These are phyloP conservation scores for Phytophthora colocasiae DNA, from an alignment of 352 stramenopile species.

Conservation along the genomic window DNA sequence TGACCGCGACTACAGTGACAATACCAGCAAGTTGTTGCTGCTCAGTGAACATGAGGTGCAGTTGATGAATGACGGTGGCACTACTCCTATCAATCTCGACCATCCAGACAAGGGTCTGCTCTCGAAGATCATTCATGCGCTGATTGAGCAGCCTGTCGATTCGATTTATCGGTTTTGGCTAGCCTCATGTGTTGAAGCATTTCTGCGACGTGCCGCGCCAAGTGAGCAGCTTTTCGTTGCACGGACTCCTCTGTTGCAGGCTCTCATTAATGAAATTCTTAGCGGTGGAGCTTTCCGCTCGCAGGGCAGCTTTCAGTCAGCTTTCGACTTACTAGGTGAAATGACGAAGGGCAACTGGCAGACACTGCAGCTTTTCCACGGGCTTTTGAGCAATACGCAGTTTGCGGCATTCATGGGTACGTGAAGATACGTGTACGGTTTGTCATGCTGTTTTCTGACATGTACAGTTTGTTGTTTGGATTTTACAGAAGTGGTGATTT, in stretches of 20 bases:
- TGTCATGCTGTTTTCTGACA: constrained; percentile 10
- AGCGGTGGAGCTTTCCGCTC: constrained; percentile 81
- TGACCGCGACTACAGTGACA: constrained; percentile 92
- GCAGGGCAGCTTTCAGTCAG: constrained; percentile 94
- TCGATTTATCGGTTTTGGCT: constrained; percentile 97
- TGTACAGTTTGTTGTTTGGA: constrained; percentile 10
- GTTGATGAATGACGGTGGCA: constrained; percentile 55
- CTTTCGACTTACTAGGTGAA: constrained; percentile 96
- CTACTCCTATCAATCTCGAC: constrained; percentile 62
- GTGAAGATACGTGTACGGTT: constrained; percentile 23
- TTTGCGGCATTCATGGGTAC: constrained; percentile 92
- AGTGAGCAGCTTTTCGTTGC: constrained; percentile 93
- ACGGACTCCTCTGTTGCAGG: constrained; percentile 85
- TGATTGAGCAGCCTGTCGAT: constrained; percentile 92
- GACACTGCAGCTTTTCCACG: constrained; percentile 92
- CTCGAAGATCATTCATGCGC: constrained; percentile 90
- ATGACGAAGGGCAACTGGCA: constrained; percentile 95
- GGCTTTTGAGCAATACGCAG: constrained; percentile 83
- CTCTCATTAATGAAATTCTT: constrained; percentile 91
- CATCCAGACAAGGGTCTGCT: constrained; percentile 88
- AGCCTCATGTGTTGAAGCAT: constrained; percentile 96
- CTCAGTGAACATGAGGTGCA: constrained; percentile 73
- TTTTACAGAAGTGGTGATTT: constrained; percentile 86
- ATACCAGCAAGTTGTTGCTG: constrained; percentile 82
- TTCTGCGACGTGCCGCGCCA: constrained; percentile 86